Conservation (phyloP, 2,329 filamentous ascomycete species). For the Cladosporium sp. region DNA sequence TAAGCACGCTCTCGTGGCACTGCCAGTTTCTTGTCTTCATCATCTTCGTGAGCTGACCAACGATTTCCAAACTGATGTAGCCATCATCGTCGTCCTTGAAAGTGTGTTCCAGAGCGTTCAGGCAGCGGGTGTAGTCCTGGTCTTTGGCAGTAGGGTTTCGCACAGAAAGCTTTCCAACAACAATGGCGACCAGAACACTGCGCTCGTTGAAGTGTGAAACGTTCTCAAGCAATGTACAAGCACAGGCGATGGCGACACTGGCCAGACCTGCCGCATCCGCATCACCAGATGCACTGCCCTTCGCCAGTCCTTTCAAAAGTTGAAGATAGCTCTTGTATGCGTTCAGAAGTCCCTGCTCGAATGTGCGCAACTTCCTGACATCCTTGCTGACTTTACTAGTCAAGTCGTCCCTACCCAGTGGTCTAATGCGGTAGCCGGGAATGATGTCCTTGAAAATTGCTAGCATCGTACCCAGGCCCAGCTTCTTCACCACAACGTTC, state of each 20-base stretch:
- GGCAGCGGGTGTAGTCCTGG: slow-evolving; percentile 71
- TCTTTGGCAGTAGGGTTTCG: slow-evolving; percentile 55
- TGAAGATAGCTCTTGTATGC: slow-evolving; percentile 84
- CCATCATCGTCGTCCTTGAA: slow-evolving; percentile 90
- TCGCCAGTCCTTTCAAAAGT: slow-evolving; percentile 65
- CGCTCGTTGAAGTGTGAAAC: slow-evolving; percentile 99
- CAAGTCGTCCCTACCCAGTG: slow-evolving; percentile 68
- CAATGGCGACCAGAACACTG: slow-evolving; percentile 76
- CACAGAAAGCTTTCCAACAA: slow-evolving; percentile 77
- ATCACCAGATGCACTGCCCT: slow-evolving; percentile 46
- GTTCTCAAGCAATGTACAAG: slow-evolving; percentile 71
- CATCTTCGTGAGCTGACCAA: slow-evolving; percentile 85
- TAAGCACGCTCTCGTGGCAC: slow-evolving; percentile 79
- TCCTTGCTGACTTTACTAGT: slow-evolving; percentile 87
- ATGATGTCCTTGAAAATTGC: slow-evolving; percentile 95
- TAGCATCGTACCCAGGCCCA: slow-evolving; percentile 81
- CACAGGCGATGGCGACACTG: slow-evolving; percentile 77
- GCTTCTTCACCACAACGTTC: slow-evolving; percentile 73
- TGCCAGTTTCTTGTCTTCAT: slow-evolving; percentile 83
- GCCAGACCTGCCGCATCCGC: slow-evolving; percentile 45
- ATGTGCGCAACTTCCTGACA: slow-evolving; percentile 73
- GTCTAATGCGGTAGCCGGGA: slow-evolving; percentile 90
- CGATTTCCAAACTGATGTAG: slow-evolving; percentile 78
- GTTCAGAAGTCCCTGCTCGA: slow-evolving; percentile 80
- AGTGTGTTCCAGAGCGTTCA: slow-evolving; percentile 72